Evolutionary conservation across 208 protist genomes (phyloP).

Genomic region (Crithidia thermophila): DNA sequence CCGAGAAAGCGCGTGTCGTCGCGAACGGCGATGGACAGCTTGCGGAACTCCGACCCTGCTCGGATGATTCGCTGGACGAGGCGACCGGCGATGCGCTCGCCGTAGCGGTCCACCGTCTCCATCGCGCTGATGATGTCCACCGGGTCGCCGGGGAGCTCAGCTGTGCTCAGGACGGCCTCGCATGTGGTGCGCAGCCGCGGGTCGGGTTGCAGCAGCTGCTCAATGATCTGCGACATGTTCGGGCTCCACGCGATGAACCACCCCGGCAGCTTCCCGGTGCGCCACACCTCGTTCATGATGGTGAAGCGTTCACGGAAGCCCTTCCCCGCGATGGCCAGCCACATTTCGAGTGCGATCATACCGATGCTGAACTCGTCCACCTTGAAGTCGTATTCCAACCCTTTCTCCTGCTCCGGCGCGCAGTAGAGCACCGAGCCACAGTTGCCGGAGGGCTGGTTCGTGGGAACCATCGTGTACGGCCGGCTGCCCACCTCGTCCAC

Average conservation of each 20-base stretch:
- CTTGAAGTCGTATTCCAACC: slow-evolving; percentile 82
- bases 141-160: slow-evolving; percentile 78
- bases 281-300: slow-evolving; percentile 81
- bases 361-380: slow-evolving; percentile 89
- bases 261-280: slow-evolving; percentile 54
- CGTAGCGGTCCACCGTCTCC: slow-evolving; percentile 69
- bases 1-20: slow-evolving; percentile 38
- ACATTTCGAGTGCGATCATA: slow-evolving; percentile 92
- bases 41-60: slow-evolving; percentile 41
- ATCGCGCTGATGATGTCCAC: slow-evolving; percentile 71
- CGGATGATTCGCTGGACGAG: slow-evolving; percentile 66
- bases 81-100: slow-evolving; percentile 56
- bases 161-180: slow-evolving; percentile 68
- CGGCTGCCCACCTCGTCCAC: slow-evolving; percentile 32
- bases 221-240: slow-evolving; percentile 61
- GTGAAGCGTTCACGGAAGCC: slow-evolving; percentile 79
- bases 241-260: slow-evolving; percentile 74
- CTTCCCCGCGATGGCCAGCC: slow-evolving; percentile 74
- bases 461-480: slow-evolving; percentile 9
- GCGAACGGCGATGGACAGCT: slow-evolving; percentile 33
- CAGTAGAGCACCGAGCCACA: slow-evolving; percentile 86
- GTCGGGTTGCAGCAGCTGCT: slow-evolving; percentile 59
- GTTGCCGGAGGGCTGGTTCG: slow-evolving; percentile 48
- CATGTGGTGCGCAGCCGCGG: slow-evolving; percentile 49
- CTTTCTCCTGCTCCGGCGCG: slow-evolving; percentile 76